Conservation (phyloP, 306 rosid genomes). For the Dryas octopetala region DNA sequence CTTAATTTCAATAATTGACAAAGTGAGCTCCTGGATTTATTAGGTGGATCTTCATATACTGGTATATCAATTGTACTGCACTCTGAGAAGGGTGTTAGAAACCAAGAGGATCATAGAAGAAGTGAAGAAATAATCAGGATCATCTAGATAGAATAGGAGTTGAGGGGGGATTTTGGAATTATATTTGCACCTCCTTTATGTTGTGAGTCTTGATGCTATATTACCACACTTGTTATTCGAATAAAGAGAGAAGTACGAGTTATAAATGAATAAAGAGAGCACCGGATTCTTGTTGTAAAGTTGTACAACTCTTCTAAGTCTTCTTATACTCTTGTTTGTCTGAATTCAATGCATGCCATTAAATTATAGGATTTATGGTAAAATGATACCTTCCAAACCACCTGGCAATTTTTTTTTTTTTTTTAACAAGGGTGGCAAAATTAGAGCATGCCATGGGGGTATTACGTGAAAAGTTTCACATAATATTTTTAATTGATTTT, state of each 20-base stretch:
- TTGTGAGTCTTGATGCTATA: not conserved
- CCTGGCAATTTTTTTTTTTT: no score
- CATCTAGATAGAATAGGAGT: not conserved
- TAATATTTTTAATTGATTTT: no score
- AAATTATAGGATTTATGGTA: no score
- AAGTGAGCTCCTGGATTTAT: not conserved
- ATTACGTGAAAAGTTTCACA: no score
- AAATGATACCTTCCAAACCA: no score
- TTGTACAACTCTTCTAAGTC: not conserved
- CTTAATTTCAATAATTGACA: not conserved
- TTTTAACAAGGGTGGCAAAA: no score
- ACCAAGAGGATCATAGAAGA: not conserved
- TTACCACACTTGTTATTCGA: not conserved
- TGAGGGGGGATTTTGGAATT: not conserved
- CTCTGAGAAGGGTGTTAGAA: not conserved
- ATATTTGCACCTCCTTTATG: not conserved
- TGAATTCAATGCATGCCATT: no score
- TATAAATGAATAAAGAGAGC: not conserved
- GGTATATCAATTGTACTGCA: not conserved
- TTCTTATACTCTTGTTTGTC: not conserved
- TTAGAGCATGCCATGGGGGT: no score
- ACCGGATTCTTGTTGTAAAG: not conserved
- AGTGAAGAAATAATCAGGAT: not conserved
- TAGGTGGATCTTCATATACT: not conserved
- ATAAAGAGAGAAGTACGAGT: not conserved